Evolutionary conservation across 2,329 filamentous ascomycete species (phyloP), one percentile per base, ranked within the genome.

Genomic region (Metarhizium anisopliae): DNA sequence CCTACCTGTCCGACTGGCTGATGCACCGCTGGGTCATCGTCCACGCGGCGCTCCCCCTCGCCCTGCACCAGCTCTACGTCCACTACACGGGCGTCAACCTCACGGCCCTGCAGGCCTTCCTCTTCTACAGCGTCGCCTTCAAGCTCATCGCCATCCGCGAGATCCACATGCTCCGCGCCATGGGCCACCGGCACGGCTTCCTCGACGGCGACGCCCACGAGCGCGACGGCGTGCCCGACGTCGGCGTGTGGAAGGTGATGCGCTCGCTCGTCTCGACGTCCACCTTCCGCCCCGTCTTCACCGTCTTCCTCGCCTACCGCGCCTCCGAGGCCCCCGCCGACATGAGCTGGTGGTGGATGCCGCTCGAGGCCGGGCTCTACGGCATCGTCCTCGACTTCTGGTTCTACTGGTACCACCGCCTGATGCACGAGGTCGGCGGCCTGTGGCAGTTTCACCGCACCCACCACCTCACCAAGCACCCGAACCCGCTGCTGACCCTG

Each of bases 361-460:
- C 63, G 0, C 35, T 70, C n/a, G 66, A 71, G 54, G 45, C 25
- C 45, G 45, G 45, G 20, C 45, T 49, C 45, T 49, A 49, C 45
- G 45, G 20, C 45, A 49, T 49, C 45, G n/a, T 49, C 45, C 45
- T 49, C 45, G 45, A 49, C 45, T 49, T 49, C 45, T 49, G 45
- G 45, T 49, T 49, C 45, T 49, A 49, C 45, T 49, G 45, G 45
- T 49, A 49, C 25, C 45, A 49, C 45, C 70, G 72, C 2, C 45
- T 66, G 20, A 74, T 73, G 70, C 72, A 75, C 60, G 70, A 73
- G 30, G 54, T 70, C 20, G 61, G 63, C 18, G 59, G 56, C 0
- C 66, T 75, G 6, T 75, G 72, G 72, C 55, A 58, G 50, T 63
- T 54, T 55, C 73, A 76, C 63, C 69, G 72, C 51, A 75, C 72